Conservation (phyloP, 345 rosid genomes). For the Hibiscus tridactylites region DNA sequence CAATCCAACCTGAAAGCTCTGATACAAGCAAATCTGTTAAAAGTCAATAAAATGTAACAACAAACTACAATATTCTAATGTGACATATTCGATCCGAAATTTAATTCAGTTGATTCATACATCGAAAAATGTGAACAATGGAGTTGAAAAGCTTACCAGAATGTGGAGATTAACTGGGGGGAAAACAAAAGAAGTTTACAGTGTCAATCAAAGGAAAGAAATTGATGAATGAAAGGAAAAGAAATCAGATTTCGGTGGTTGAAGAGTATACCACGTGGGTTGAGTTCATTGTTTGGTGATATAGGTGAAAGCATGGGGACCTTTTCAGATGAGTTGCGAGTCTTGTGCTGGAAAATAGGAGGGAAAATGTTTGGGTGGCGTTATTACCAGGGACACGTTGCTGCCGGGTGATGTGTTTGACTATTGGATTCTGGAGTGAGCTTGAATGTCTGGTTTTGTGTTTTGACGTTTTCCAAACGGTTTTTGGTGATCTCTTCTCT, state of each 20-base stretch:
- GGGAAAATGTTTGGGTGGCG: background rate
- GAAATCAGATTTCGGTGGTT: background rate
- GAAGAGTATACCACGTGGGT: background rate
- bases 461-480: background rate
- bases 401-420: background rate
- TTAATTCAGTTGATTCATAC: too few relatives aligned
- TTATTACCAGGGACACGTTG: background rate
- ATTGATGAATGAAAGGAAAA: too few relatives aligned
- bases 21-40: too few relatives aligned
- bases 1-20: too few relatives aligned
- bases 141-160: too few relatives aligned
- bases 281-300: background rate
- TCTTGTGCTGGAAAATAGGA: background rate
- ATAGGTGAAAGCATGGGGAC: background rate
- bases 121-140: background rate
- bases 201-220: too few relatives aligned
- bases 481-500: background rate
- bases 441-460: background rate
- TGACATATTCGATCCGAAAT: background rate
- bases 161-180: too few relatives aligned
- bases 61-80: too few relatives aligned
- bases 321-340: background rate
- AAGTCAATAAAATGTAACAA: too few relatives aligned
- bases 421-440: background rate
- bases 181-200: too few relatives aligned